These are phyloP conservation scores for Fonsecaea erecta DNA, from an alignment of 2,329 filamentous ascomycete genomes.

Conservation along the genomic window DNA sequence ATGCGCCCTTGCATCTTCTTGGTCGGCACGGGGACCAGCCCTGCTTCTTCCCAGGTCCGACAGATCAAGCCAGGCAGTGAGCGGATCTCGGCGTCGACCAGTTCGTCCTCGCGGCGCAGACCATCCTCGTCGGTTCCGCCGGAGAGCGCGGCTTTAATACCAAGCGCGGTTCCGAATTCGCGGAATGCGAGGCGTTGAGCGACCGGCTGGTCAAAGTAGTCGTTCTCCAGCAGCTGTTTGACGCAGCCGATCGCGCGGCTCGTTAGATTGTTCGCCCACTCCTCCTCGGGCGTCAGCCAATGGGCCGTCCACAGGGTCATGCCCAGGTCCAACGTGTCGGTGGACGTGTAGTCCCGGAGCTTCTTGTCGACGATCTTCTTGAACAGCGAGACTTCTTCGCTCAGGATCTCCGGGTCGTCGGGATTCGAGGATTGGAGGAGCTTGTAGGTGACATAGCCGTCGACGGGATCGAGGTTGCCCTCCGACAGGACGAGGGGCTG, in stretches of 20 bases:
- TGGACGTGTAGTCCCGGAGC: constrained; percentile 51
- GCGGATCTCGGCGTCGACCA: constrained; percentile 15
- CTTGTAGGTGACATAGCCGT: constrained; percentile 58
- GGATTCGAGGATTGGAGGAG: constrained; percentile 50
- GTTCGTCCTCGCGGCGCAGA: constrained; percentile 7
- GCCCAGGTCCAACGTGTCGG: constrained; percentile 61
- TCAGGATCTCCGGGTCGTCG: constrained; percentile 44
- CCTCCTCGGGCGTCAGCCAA: constrained; percentile 53
- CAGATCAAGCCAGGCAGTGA: constrained; percentile 23
- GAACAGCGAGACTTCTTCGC: constrained; percentile 60
- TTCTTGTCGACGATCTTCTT: constrained; percentile 53
- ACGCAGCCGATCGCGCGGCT: constrained; percentile 36
- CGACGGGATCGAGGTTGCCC: constrained; percentile 62
- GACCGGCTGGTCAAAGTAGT: constrained; percentile 44
- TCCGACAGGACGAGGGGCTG: constrained; percentile 55
- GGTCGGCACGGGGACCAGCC: constrained; percentile 21
- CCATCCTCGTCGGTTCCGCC: not conserved
- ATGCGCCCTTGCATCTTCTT: constrained; percentile 47
- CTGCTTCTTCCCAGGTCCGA: constrained; percentile 28
- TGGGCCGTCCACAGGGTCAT: constrained; percentile 65
- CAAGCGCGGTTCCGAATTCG: constrained; percentile 60
- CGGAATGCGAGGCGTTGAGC: constrained; percentile 56
- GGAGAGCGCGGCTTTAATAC: constrained; percentile 47
- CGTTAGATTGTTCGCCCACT: constrained; percentile 53
- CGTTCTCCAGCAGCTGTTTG: constrained; percentile 40